phyloP scores from a whole-genome alignment of 306 rosid genomes.

The Casuarina glauca region DNA sequence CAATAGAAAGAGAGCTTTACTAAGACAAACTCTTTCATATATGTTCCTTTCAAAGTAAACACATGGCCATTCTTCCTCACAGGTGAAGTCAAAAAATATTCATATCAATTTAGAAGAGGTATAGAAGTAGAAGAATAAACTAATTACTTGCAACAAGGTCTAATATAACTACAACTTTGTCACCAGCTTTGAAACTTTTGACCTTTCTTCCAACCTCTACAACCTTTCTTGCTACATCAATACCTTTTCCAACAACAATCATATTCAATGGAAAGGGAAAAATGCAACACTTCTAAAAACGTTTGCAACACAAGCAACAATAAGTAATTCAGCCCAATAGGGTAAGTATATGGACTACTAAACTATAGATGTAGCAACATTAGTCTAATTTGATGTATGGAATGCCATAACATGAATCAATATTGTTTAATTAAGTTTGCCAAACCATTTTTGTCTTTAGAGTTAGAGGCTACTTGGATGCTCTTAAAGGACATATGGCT shows the following conservation, averaged over 20 bases:
- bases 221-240: conserved; percentile 74
- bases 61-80: neutral
- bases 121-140: neutral
- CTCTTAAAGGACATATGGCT: neutral
- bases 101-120: neutral
- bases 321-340: neutral
- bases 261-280: conserved; percentile 1
- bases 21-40: neutral
- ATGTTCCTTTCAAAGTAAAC: neutral
- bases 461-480: neutral
- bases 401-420: neutral
- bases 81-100: neutral
- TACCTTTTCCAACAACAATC: conserved; percentile 41
- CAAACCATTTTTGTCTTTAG: neutral
- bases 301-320: conserved; percentile 4
- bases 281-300: neutral
- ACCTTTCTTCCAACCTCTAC: conserved; percentile 60
- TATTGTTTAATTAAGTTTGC: neutral
- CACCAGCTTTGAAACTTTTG: conserved; percentile 54
- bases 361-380: neutral
- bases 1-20: neutral
- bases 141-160: conserved; percentile 37
- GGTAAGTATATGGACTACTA: neutral
- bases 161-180: conserved; percentile 57
- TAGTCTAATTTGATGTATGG: neutral